A percentile compares a stretch with the other conserved stretches of the same genome.
Evolutionary conservation across 176 grass and related monocot genomes (phyloP).

Genomic region (Alopecurus myosuroides): DNA sequence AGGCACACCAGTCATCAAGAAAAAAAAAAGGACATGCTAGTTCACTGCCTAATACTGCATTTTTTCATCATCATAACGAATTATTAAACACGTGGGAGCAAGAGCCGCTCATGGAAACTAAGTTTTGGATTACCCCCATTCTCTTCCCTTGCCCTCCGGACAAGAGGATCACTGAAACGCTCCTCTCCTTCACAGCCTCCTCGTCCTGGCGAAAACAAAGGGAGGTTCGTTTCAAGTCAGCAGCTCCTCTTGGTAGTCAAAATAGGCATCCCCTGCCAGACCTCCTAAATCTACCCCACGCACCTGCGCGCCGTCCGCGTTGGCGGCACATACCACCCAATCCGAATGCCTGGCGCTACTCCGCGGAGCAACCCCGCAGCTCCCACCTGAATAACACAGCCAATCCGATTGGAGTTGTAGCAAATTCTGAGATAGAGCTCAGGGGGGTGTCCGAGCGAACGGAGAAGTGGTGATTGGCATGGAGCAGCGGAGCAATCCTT

Average conservation of each 20-base stretch:
- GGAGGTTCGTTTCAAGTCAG: constrained; percentile 7
- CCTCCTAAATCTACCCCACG: neutral
- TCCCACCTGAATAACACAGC: too few species aligned
- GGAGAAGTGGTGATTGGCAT: neutral
- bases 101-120: neutral
- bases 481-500: neutral
- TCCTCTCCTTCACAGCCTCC: constrained; percentile 62
- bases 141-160: constrained; percentile 83
- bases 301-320: constrained; percentile 33
- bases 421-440: neutral
- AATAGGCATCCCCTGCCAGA: too few species aligned
- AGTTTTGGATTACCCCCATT: constrained; percentile 64
- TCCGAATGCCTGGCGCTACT: neutral
- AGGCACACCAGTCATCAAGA: neutral
- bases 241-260: neutral
- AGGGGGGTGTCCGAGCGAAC: neutral
- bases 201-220: constrained; percentile 29
- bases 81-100: neutral
- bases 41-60: neutral
- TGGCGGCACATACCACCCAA: constrained; percentile 12
- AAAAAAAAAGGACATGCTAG: neutral
- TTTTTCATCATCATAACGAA: neutral
- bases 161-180: constrained; percentile 88
- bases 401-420: neutral
- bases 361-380: constrained; percentile 9